Evolutionary conservation across 768 basidiomycete genomes (phyloP).

Genomic region (Boletus coccyginus): DNA sequence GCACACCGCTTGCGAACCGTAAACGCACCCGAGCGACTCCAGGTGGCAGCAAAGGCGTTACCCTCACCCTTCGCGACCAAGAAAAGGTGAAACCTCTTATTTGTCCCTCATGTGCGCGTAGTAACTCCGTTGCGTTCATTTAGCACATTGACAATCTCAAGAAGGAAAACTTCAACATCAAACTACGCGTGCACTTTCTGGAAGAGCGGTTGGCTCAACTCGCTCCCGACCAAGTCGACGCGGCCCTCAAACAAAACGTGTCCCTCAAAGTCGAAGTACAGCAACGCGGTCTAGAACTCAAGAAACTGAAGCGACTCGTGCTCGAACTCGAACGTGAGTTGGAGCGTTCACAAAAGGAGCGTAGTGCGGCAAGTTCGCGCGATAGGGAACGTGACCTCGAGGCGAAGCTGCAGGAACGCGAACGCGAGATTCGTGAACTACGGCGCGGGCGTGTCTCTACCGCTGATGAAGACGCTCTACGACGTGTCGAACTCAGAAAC

Average conservation of each 20-base stretch:
- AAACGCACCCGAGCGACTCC: constrained; percentile 39
- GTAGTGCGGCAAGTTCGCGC: constrained; percentile 36
- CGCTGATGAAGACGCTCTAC: constrained; percentile 50
- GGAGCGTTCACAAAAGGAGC: constrained; percentile 61
- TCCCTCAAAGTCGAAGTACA: constrained; percentile 91
- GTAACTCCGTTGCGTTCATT: background rate
- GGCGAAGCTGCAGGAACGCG: constrained; percentile 69
- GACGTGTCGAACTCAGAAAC: constrained; percentile 59
- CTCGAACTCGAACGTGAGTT: constrained; percentile 81
- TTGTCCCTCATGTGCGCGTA: background rate
- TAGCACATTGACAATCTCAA: constrained; percentile 95
- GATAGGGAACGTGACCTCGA: constrained; percentile 74
- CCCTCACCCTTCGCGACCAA: constrained; percentile 89
- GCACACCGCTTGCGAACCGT: constrained; percentile 49
- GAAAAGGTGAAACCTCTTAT: constrained; percentile 66
- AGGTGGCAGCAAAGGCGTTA: constrained; percentile 32
- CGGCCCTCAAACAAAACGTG: constrained; percentile 89
- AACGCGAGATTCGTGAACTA: constrained; percentile 66
- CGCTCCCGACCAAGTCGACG: constrained; percentile 90
- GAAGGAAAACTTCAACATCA: constrained; percentile 97
- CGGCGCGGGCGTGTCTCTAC: constrained; percentile 44
- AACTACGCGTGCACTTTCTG: constrained; percentile 92
- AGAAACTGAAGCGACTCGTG: constrained; percentile 87
- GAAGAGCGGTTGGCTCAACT: constrained; percentile 90
- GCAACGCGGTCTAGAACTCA: constrained; percentile 85